Conservation (phyloP, 768 basidiomycete genomes). For the Agaricus blazei region DNA sequence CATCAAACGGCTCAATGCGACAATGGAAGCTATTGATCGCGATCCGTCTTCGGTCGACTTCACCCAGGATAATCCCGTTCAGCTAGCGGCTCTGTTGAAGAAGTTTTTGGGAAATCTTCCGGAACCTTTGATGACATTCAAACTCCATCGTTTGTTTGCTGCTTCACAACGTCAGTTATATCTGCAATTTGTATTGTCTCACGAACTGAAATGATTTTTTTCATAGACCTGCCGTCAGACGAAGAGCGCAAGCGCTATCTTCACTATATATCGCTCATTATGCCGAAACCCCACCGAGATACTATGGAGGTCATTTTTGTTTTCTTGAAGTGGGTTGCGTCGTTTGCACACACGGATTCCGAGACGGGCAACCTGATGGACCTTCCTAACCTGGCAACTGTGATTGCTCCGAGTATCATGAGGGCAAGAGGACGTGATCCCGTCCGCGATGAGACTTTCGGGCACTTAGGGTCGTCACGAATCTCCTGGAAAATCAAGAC, state of each 20-base stretch:
- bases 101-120: conserved; percentile 96
- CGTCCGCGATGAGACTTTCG: conserved; percentile 89
- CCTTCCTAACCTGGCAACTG: conserved; percentile 89
- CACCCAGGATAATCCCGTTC: conserved; percentile 92
- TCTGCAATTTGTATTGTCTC: background rate
- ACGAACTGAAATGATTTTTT: conserved; percentile 8
- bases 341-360: conserved; percentile 96
- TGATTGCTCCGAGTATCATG: conserved; percentile 97
- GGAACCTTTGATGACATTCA: conserved; percentile 93
- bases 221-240: conserved; percentile 62
- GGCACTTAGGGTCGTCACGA: conserved; percentile 81
- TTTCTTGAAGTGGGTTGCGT: conserved; percentile 99
- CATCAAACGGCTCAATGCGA: conserved; percentile 86
- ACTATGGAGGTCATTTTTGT: conserved; percentile 98
- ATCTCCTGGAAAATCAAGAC: conserved; percentile 89
- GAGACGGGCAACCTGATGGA: conserved; percentile 99
- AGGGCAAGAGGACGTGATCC: conserved; percentile 85
- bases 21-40: conserved; percentile 91
- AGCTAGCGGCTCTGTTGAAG: conserved; percentile 93
- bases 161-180: conserved; percentile 74
- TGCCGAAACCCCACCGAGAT: conserved; percentile 93
- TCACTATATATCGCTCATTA: conserved; percentile 77
- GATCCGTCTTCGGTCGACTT: conserved; percentile 90
- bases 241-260: conserved; percentile 79
- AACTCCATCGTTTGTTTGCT: conserved; percentile 84